Conservation (phyloP, 495 filamentous ascomycete genomes). For the Hypoxylon fuscum region DNA sequence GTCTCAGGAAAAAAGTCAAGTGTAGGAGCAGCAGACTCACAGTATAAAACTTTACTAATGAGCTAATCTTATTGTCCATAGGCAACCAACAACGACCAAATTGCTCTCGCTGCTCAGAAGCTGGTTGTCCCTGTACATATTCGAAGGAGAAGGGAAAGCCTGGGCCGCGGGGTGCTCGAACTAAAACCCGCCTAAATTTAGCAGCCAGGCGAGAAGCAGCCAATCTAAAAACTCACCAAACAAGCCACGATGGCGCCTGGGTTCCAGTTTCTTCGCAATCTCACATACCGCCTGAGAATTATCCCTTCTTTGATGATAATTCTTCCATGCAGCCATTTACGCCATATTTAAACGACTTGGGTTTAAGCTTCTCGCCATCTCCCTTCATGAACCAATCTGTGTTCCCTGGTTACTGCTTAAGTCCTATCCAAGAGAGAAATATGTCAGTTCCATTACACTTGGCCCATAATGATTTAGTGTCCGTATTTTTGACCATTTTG, state of each 20-base stretch:
- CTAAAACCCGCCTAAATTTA: not conserved
- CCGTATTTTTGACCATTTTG: not conserved
- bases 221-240: not conserved
- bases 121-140: conserved; percentile 33
- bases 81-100: conserved; percentile 31
- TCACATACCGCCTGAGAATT: not conserved
- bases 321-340: not conserved
- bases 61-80: conserved; percentile 6
- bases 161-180: conserved; percentile 31
- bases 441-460: conserved; percentile 20
- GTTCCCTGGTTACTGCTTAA: conserved; percentile 32
- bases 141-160: conserved; percentile 39
- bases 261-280: not conserved
- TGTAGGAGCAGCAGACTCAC: conserved; percentile 19
- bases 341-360: not conserved
- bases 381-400: not conserved
- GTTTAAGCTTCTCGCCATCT: conserved; percentile 3
- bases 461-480: not conserved
- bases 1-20: conserved; percentile 37
- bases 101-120: conserved; percentile 39
- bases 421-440: conserved; percentile 22
- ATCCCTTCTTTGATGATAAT: not conserved
- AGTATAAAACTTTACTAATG: not conserved
- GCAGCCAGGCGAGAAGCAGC: not conserved
- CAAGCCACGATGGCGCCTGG: not conserved